Conservation (phyloP, 2,329 filamentous ascomycete species). For the Cladosporium colombiae region DNA sequence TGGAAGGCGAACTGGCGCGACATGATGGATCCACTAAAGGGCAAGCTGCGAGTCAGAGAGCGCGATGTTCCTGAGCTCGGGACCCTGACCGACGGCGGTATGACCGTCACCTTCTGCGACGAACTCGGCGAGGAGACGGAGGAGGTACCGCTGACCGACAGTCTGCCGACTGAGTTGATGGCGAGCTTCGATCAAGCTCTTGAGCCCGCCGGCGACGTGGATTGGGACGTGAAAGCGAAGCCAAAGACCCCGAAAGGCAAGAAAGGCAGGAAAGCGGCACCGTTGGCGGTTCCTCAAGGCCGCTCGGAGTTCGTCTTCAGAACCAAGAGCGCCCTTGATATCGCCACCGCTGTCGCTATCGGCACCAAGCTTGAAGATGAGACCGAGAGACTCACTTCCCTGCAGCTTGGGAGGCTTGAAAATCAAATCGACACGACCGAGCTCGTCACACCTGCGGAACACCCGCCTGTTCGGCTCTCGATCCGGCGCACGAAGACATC, state of each 20-base stretch:
- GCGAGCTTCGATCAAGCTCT: background rate
- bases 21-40: background rate
- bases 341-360: background rate
- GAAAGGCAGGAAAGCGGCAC: background rate
- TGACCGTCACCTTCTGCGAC: slow-evolving; percentile 4
- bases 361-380: background rate
- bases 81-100: background rate
- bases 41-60: slow-evolving; percentile 8
- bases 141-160: background rate
- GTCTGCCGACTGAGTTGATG: background rate
- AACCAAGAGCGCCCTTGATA: background rate
- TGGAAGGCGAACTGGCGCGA: background rate
- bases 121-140: background rate
- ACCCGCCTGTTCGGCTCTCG: background rate
- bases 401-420: background rate
- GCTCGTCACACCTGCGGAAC: background rate
- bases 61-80: background rate
- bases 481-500: background rate
- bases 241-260: background rate
- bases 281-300: background rate
- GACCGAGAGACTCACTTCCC: background rate
- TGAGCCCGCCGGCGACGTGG: background rate
- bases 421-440: background rate
- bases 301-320: background rate
- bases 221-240: background rate